Evolutionary conservation across 176 grass and related monocot genomes (phyloP).

Genomic region (Puccinellia tenuiflora): DNA sequence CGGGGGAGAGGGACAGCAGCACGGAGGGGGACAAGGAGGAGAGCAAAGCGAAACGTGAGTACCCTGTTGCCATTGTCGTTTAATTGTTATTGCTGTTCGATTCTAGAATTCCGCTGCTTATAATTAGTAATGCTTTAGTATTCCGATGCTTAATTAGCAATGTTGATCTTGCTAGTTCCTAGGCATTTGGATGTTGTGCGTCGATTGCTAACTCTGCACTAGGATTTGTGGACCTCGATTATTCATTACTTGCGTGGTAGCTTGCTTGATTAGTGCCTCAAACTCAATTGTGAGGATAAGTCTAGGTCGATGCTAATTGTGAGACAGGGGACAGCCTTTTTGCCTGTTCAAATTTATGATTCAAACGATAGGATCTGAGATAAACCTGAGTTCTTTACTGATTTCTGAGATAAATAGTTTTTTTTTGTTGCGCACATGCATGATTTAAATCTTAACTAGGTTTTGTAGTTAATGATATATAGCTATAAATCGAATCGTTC

Average conservation of each 20-base stretch:
- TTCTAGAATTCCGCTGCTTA: background rate
- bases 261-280: background rate
- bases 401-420: background rate
- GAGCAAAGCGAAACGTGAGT: slow-evolving; percentile 47
- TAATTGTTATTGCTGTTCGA: background rate
- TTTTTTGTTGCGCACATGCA: background rate
- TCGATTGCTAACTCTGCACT: background rate
- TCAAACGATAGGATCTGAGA: background rate
- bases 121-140: background rate
- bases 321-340: background rate
- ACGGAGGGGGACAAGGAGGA: slow-evolving; percentile 37
- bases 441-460: background rate
- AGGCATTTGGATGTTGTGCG: background rate
- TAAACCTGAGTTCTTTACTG: background rate
- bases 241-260: background rate
- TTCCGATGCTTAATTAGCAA: background rate
- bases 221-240: background rate
- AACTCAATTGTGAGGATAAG: background rate
- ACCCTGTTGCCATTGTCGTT: background rate
- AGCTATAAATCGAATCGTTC: background rate
- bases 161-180: background rate
- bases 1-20: slow-evolving; percentile 13
- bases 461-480: background rate
- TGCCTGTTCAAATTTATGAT: background rate
- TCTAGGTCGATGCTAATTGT: background rate